A percentile compares a stretch with the other conserved stretches of the same genome.
phyloP scores from a whole-genome alignment of 192 early-diverging fungal species.

The Jimgerdemannia lactiflua region DNA sequence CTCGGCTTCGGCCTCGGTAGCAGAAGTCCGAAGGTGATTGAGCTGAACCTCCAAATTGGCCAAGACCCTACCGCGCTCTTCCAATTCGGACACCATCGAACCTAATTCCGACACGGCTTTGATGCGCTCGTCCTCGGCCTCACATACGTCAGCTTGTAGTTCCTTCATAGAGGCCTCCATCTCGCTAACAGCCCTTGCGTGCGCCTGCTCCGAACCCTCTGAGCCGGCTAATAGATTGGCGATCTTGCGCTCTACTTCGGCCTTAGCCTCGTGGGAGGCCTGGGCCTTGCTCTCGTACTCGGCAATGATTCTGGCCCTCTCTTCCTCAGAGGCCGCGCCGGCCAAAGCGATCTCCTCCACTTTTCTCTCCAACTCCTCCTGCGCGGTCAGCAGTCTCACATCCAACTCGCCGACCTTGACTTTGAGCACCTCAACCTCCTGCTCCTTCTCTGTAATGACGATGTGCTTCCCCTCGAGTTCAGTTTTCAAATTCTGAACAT shows the following conservation, averaged over 20 bases:
- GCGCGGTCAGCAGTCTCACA: not conserved
- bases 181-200: not conserved
- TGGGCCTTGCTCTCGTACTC: slow-evolving; percentile 9
- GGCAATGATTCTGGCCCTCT: slow-evolving; percentile 5
- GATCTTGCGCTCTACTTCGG: not conserved
- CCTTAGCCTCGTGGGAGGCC: not conserved
- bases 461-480: slow-evolving; percentile 4
- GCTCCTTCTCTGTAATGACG: not conserved
- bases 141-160: not conserved
- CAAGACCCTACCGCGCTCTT: not conserved
- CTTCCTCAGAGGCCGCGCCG: slow-evolving; percentile 2
- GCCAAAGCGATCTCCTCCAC: not conserved
- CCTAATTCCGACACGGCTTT: not conserved
- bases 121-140: not conserved
- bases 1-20: not conserved
- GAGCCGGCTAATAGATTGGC: slow-evolving; percentile 5
- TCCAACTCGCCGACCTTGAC: not conserved
- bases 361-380: not conserved
- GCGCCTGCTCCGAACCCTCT: slow-evolving; percentile 1
- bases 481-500: not conserved
- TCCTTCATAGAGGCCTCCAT: not conserved
- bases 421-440: not conserved
- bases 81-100: not conserved
- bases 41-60: not conserved
- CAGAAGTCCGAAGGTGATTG: not conserved